A percentile compares a stretch with the other conserved stretches of the same genome.
phyloP scores from a whole-genome alignment of 495 filamentous ascomycete species.

The Aspergillus sparsus region DNA sequence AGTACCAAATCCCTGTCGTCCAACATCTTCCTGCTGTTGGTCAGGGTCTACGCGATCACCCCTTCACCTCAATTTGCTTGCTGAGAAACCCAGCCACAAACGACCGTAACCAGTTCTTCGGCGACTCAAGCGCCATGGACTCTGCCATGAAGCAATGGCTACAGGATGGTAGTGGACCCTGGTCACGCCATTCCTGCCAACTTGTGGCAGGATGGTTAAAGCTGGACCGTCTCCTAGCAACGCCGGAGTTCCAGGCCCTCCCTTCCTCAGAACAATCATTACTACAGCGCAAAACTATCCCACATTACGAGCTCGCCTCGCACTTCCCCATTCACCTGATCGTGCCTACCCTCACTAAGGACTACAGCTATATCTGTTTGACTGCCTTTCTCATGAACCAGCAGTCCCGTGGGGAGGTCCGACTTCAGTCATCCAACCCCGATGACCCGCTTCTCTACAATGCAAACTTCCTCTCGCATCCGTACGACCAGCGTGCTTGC shows the following conservation, averaged over 20 bases:
- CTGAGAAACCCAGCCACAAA: conserved; percentile 33
- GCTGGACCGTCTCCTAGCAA: conserved; percentile 37
- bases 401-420: conserved; percentile 51
- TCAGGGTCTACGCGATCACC: conserved; percentile 60
- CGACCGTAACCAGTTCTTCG: conserved; percentile 37
- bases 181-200: conserved; percentile 42
- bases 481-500: conserved; percentile 57
- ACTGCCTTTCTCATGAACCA: conserved; percentile 40
- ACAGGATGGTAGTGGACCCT: conserved; percentile 46
- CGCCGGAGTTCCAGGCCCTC: conserved; percentile 48
- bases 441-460: conserved; percentile 56
- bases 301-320: conserved; percentile 48
- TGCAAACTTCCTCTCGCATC: conserved; percentile 55
- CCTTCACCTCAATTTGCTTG: conserved; percentile 28
- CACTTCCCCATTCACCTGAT: conserved; percentile 34
- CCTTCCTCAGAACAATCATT: conserved; percentile 39
- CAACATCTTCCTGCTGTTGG: conserved; percentile 53
- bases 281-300: conserved; percentile 46
- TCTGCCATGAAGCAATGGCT: conserved; percentile 51
- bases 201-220: conserved; percentile 57
- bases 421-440: conserved; percentile 57
- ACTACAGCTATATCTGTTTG: conserved; percentile 36
- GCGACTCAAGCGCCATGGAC: conserved; percentile 36
- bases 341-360: conserved; percentile 27
- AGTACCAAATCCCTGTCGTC: conserved; percentile 54